Evolutionary conservation across 805 yeast genomes (phyloP), one percentile per base, ranked within the genome.

Genomic region (Maudiozyma saulgeensis): DNA sequence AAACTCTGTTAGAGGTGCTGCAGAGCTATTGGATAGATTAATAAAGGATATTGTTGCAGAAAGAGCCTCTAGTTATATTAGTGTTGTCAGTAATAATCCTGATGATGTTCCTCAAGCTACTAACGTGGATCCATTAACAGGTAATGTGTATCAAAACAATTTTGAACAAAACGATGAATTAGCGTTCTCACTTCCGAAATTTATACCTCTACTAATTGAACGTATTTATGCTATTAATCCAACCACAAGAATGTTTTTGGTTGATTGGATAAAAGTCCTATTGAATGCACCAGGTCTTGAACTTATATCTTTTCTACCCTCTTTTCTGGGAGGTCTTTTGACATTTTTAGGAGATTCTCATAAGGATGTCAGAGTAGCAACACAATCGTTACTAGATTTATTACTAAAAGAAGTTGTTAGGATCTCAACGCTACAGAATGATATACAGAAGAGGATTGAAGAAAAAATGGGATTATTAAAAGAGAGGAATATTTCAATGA

Each of bases 1-100:
- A 58, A 80, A 84, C 41, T 82, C 95, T 37, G 97, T 93, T 31
- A 86, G 90, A 59, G 91, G 89, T 58, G 99, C 96, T 9, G 97
- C 98, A 5, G 96, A 90, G 66, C 76, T 93, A 42, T 76, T 93
- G 53, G 97, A 93, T 66, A 67, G 97, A 34, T 74, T 93, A 51
- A 80, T 93, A 57, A 90, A 93, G 64, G 99, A 93, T 64, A 90
- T 93, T 43, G 96, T 91, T 0, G 85, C 95, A 44, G 98, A 95
- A 54, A 87, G 90, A 61, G 95, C 97, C 0, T 82, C 96, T 0
- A 84, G 84, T 16, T 91, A 88, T 66, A 82, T 88, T 2, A 84
- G 91, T 18, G 76, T 85, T 1, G 77, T 88, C 39, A 81, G 80
- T 56, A 74, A 62, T 60, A 70, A 61, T 63, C 74, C 72, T 6